These are phyloP conservation scores for Coniella vitis DNA, from an alignment of 2,329 filamentous ascomycete species.

Conservation along the genomic window DNA sequence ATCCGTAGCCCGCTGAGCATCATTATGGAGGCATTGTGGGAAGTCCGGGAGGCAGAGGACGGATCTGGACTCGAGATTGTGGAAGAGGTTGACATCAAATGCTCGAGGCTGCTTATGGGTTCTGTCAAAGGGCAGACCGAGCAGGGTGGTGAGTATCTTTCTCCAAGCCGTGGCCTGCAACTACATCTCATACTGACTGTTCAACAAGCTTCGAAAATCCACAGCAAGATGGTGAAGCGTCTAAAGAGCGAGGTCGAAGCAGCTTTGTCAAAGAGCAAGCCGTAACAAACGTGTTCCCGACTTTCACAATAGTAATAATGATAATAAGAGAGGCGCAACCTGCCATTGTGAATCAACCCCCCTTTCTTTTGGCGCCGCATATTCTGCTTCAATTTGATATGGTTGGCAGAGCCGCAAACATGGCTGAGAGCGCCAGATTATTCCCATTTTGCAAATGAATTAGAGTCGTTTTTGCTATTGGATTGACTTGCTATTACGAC, in stretches of 20 bases:
- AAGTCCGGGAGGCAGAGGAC: conserved; percentile 26
- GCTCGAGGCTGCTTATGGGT: conserved; percentile 41
- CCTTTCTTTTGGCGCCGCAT: too few relatives aligned
- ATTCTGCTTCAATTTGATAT: too few relatives aligned
- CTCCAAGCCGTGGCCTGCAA: background rate
- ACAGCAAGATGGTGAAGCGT: conserved; percentile 38
- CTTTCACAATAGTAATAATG: too few relatives aligned
- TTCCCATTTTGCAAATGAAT: too few relatives aligned
- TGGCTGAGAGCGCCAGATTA: too few relatives aligned
- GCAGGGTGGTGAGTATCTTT: conserved; percentile 32
- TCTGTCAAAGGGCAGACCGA: conserved; percentile 47
- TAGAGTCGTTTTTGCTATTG: too few relatives aligned
- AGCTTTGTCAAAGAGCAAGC: background rate
- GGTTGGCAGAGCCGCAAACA: too few relatives aligned
- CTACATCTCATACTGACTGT: background rate
- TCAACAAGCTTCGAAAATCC: conserved; percentile 17
- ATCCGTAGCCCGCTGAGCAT: conserved; percentile 44
- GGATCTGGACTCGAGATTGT: conserved; percentile 34
- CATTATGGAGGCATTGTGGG: conserved; percentile 48
- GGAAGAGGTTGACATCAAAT: conserved; percentile 44
- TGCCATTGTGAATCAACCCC: too few relatives aligned
- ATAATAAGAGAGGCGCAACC: too few relatives aligned
- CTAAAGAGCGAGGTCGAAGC: conserved; percentile 25
- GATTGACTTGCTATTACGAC: too few relatives aligned
- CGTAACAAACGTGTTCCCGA: too few relatives aligned